These are phyloP conservation scores for Penicillium pancosmium DNA, from an alignment of 495 filamentous ascomycete genomes.

Conservation along the genomic window DNA sequence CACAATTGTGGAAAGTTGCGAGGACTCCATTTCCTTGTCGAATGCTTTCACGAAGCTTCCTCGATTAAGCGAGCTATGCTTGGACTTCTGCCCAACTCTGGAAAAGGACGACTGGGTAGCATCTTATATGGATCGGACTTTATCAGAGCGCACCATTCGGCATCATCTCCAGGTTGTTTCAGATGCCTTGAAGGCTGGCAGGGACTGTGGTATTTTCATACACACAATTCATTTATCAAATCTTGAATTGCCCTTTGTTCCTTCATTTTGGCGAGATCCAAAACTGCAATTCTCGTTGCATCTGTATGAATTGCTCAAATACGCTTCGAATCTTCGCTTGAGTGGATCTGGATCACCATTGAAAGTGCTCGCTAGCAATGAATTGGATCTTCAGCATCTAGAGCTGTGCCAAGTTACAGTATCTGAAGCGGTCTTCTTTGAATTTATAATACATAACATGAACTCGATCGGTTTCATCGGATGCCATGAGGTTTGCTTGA, in stretches of 20 bases:
- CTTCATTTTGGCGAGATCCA: background rate
- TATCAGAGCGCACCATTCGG: background rate
- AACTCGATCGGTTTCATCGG: background rate
- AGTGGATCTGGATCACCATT: background rate
- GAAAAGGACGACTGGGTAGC: background rate
- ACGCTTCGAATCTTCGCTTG: background rate
- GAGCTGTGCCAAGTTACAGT: background rate
- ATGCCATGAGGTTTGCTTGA: background rate
- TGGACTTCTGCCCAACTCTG: background rate
- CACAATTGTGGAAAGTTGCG: background rate
- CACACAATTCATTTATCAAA: background rate
- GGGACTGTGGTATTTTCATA: background rate
- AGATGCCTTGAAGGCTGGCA: background rate
- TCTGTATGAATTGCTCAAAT: background rate
- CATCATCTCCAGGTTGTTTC: background rate
- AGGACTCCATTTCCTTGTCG: background rate
- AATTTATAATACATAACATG: background rate
- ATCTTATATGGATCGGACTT: background rate
- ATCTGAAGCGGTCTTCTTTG: background rate
- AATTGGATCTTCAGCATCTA: background rate
- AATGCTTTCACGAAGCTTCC: background rate
- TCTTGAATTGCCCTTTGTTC: background rate
- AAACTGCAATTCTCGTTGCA: background rate
- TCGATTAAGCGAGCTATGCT: background rate
- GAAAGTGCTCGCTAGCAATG: background rate